Conservation (phyloP, 768 basidiomycete species). For the Hygrophorus russula region DNA sequence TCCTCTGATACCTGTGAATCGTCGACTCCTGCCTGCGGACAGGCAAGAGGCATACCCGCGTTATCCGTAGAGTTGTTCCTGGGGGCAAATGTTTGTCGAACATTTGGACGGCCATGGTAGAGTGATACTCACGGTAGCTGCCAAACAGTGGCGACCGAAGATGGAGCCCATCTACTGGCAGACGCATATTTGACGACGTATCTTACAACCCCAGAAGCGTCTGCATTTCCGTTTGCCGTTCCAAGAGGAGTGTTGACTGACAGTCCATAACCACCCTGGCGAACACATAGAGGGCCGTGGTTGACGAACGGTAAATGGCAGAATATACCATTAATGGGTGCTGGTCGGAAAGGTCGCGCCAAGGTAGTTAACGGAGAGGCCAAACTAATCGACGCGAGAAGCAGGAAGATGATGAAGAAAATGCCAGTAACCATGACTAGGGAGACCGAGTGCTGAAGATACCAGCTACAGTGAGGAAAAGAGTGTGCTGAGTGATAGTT, state of each 20-base stretch:
- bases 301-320: constrained; percentile 36
- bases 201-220: constrained; percentile 37
- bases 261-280: constrained; percentile 14
- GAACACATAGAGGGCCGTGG: constrained; percentile 27
- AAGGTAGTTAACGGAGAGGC: constrained; percentile 15
- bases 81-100: constrained; percentile 3
- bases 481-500: background rate
- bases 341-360: constrained; percentile 21
- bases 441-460: background rate
- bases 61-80: constrained; percentile 43
- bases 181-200: constrained; percentile 61
- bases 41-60: constrained; percentile 52
- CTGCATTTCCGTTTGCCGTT: constrained; percentile 38
- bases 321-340: constrained; percentile 28
- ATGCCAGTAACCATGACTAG: constrained; percentile 21
- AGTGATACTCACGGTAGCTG: constrained; percentile 41
- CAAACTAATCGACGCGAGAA: constrained; percentile 19
- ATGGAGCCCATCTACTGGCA: constrained; percentile 49
- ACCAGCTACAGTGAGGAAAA: background rate
- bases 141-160: constrained; percentile 46
- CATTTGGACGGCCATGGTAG: constrained; percentile 1
- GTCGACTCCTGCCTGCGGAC: constrained; percentile 51
- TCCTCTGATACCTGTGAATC: constrained; percentile 55
- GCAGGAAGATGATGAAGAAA: constrained; percentile 21
- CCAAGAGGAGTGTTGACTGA: constrained; percentile 40